Evolutionary conservation across 2,329 filamentous ascomycete genomes (phyloP).

Genomic region (Hymenoscyphus scutula): DNA sequence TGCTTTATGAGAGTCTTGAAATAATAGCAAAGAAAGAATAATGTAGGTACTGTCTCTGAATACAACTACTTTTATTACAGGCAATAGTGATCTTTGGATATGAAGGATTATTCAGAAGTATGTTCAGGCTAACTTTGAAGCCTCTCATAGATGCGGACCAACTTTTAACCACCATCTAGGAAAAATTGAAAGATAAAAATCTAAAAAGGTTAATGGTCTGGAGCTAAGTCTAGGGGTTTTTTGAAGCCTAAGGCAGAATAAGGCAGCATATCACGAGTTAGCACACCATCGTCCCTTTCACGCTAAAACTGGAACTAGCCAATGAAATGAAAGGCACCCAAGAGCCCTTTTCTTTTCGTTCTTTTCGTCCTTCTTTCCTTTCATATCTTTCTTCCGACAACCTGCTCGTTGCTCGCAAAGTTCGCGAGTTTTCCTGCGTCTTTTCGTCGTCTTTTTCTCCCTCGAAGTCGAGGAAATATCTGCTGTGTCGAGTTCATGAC

Average conservation of each 20-base stretch:
- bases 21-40: too few relatives aligned
- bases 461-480: conserved; percentile 12
- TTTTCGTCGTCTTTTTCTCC: conserved; percentile 19
- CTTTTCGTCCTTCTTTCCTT: conserved; percentile 9
- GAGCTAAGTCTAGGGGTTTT: too few relatives aligned
- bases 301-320: not conserved
- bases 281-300: not conserved
- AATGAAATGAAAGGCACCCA: not conserved
- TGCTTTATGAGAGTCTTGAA: too few relatives aligned
- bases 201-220: too few relatives aligned
- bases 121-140: too few relatives aligned
- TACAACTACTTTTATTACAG: too few relatives aligned
- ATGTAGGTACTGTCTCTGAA: too few relatives aligned
- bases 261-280: not conserved
- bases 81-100: too few relatives aligned
- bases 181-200: too few relatives aligned
- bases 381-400: conserved; percentile 9
- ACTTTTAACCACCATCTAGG: too few relatives aligned
- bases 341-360: conserved; percentile 5
- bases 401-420: conserved; percentile 14
- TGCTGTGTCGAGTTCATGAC: conserved; percentile 13
- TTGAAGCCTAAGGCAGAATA: not conserved
- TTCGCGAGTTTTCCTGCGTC: conserved; percentile 17
- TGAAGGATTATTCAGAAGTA: too few relatives aligned
- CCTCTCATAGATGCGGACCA: too few relatives aligned